phyloP scores from a whole-genome alignment of 306 rosid species.

The Rubus parviflorus region DNA sequence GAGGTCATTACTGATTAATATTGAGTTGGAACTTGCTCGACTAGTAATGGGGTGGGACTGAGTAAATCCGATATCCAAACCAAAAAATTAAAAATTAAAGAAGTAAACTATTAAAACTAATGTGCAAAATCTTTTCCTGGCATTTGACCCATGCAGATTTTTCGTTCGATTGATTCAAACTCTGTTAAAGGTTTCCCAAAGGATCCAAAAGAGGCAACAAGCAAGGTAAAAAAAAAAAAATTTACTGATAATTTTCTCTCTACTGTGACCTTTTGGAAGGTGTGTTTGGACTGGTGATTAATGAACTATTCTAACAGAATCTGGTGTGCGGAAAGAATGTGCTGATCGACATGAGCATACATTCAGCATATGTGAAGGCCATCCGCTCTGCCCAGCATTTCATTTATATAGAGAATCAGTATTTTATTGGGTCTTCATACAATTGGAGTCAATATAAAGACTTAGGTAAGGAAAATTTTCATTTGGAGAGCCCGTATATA shows the following conservation, averaged over 20 bases:
- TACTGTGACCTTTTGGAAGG: slow-evolving; percentile 19
- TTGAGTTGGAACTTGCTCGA: slow-evolving; percentile 20
- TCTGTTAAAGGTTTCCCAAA: slow-evolving; percentile 87
- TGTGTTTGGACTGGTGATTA: slow-evolving; percentile 24
- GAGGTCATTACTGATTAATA: slow-evolving; percentile 8
- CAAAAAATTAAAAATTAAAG: neutral
- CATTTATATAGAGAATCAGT: slow-evolving; percentile 92
- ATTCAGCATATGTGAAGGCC: slow-evolving; percentile 90
- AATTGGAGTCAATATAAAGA: slow-evolving; percentile 77
- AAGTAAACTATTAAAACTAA: neutral
- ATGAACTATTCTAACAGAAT: slow-evolving; percentile 56
- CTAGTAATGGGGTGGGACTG: neutral
- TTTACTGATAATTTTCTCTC: slow-evolving; percentile 27
- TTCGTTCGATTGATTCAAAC: slow-evolving; percentile 91
- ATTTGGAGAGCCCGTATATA: slow-evolving; percentile 20
- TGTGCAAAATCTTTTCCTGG: slow-evolving; percentile 13
- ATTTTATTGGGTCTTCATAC: slow-evolving; percentile 92
- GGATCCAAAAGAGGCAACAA: slow-evolving; percentile 75
- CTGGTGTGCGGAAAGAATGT: slow-evolving; percentile 91
- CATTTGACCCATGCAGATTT: slow-evolving; percentile 60
- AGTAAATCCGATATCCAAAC: neutral
- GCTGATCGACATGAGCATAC: slow-evolving; percentile 99
- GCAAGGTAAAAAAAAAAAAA: slow-evolving; percentile 47
- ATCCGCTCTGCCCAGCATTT: slow-evolving; percentile 95
- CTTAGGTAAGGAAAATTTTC: slow-evolving; percentile 52